Base-by-base conservation (phyloP, 768 basidiomycete genomes). In the Lentinula aciculospora region DNA sequence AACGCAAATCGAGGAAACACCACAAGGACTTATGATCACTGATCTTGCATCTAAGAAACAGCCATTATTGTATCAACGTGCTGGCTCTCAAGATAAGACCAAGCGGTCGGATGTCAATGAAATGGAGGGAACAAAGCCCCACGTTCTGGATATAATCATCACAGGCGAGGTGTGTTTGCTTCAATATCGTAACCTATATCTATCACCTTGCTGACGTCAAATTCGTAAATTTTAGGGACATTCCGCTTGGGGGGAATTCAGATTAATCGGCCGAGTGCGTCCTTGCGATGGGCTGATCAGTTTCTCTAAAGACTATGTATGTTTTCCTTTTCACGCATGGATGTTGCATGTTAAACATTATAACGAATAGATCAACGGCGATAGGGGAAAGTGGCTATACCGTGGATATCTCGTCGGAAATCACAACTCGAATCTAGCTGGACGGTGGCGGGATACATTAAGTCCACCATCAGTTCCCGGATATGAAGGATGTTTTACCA, bases 181-280 rank as follows among this genome's bases (percentile, higher is more conserved):
- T 36, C 44, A 25, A 53, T 32, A 9, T 13, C 39, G 42, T 32
- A n/a, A n/a, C 42, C n/a, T 31, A 25, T 21, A n/a, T 7, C 42
- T 63, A 31, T 36, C 53, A 28, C 10, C 5, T 23, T 15, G 28
- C 15, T 42, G 25, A 27, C 23, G 58, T 58, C 57, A 27, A 61
- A 53, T 45, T n/a, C 19, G 31, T 19, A 4, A 44, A 21, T 21
- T 19, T 4, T 58, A 92, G 89, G 92, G 92, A 4, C 93, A 94
- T 71, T 94, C 92, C 7, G 85, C 91, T 13, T 95, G 92, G 92
- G 92, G 93, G 23, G 85, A 90, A 62, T 95, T 94, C 71, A 85
- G 78, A 58, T 69, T 95, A 25, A 72, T 86, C 3, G 92, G 93
- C 36, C 81, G 92, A 17, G 80, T 95, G n/a, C 76, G 93, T 57